Percentiles rank a stretch among this genome's conserved stretches.
Evolutionary conservation across 2,329 filamentous ascomycete species (phyloP).

Genomic region (Fusarium luffae): DNA sequence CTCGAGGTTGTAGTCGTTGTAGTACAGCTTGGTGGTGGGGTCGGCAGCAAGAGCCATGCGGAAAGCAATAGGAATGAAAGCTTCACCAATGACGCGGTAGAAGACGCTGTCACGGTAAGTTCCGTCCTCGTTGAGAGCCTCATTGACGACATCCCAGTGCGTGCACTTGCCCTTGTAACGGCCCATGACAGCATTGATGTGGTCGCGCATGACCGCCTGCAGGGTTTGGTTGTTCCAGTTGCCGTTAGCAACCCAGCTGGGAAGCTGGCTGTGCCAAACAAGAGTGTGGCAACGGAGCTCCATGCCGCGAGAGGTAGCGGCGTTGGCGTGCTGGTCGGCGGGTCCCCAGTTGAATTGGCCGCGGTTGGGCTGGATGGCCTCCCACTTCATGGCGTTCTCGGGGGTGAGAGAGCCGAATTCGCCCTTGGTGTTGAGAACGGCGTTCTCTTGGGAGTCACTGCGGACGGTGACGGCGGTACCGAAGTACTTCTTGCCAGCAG

Average conservation of each 20-base stretch:
- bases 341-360: conserved; percentile 22
- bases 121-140: conserved; percentile 22
- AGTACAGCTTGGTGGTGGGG: conserved; percentile 22
- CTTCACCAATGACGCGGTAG: conserved; percentile 14
- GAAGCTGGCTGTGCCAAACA: conserved; percentile 24
- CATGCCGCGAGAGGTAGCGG: neutral
- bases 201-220: conserved; percentile 14
- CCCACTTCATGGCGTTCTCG: conserved; percentile 27
- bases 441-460: neutral
- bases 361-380: conserved; percentile 14
- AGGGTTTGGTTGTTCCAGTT: conserved; percentile 27
- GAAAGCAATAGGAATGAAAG: conserved; percentile 24
- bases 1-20: conserved; percentile 29
- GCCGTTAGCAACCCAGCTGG: conserved; percentile 9
- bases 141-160: conserved; percentile 25
- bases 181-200: conserved; percentile 19
- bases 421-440: conserved; percentile 8
- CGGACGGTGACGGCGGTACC: conserved; percentile 19
- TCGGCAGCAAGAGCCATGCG: conserved; percentile 21
- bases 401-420: conserved; percentile 13
- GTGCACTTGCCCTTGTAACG: conserved; percentile 23
- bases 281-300: conserved; percentile 17
- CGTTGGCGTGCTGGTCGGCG: conserved; percentile 14
- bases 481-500: conserved; percentile 21
- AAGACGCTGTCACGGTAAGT: conserved; percentile 22